Evolutionary conservation across 1,139 yeast species (phyloP).

Genomic region (Debaryomycetaceae sp.): DNA sequence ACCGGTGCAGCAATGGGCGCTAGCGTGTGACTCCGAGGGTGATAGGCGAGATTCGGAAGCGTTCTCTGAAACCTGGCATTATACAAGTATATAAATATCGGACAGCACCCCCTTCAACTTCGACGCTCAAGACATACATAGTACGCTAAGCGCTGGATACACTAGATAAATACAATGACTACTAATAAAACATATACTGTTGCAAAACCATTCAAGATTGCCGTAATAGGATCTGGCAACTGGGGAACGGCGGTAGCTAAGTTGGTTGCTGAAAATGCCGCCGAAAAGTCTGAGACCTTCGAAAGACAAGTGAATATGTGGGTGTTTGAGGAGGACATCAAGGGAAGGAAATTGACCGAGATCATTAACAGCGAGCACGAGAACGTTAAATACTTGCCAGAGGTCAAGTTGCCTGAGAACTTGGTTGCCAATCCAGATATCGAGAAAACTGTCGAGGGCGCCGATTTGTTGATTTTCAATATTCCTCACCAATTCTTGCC

Average conservation of each 20-base stretch:
- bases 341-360: slow-evolving; percentile 42
- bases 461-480: slow-evolving; percentile 45
- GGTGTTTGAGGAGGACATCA: slow-evolving; percentile 44
- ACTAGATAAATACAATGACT: slow-evolving; percentile 4
- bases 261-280: slow-evolving; percentile 43
- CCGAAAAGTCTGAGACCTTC: slow-evolving; percentile 38
- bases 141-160: no score
- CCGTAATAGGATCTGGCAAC: slow-evolving; percentile 47
- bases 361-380: slow-evolving; percentile 44
- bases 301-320: slow-evolving; percentile 42
- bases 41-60: neutral
- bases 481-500: slow-evolving; percentile 49
- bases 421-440: slow-evolving; percentile 40
- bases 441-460: slow-evolving; percentile 36
- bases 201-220: slow-evolving; percentile 35
- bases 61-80: neutral
- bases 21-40: neutral
- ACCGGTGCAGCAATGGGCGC: neutral
- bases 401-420: slow-evolving; percentile 40
- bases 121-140: no score
- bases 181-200: slow-evolving; percentile 5
- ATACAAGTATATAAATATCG: neutral
- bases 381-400: slow-evolving; percentile 46
- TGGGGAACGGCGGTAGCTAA: slow-evolving; percentile 52
- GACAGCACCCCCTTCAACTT: neutral